Conservation (phyloP, 176 grass and related monocot genomes). For the Musa itinerans region DNA sequence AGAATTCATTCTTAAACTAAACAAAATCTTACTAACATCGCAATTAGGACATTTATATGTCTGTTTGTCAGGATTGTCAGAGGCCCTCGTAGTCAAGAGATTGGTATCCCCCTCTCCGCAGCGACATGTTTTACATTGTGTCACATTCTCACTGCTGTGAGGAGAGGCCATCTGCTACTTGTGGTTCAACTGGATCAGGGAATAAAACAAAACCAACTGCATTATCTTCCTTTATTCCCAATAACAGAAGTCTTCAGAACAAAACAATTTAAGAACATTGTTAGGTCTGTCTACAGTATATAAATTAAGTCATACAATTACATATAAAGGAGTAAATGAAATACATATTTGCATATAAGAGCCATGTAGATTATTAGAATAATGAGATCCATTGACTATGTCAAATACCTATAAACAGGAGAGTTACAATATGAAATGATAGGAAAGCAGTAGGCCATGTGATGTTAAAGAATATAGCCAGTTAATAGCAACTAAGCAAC, state of each 20-base stretch:
- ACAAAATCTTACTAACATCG: slow-evolving; percentile 46
- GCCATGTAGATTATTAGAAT: too few relatives aligned
- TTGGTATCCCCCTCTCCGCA: slow-evolving; percentile 75
- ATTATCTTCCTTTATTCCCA: neutral
- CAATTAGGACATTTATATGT: slow-evolving; percentile 49
- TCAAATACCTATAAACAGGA: too few relatives aligned
- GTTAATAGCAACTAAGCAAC: neutral
- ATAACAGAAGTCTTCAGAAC: neutral
- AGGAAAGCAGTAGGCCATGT: neutral
- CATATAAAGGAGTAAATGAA: neutral
- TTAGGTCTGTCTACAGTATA: too few relatives aligned
- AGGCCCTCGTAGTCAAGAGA: slow-evolving; percentile 41
- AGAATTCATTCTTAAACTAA: neutral
- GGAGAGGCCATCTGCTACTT: slow-evolving; percentile 54
- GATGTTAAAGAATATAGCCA: neutral
- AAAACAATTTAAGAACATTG: too few relatives aligned
- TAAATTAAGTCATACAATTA: neutral
- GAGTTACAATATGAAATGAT: too few relatives aligned
- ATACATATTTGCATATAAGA: neutral
- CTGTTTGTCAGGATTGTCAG: slow-evolving; percentile 54
- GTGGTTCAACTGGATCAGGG: neutral
- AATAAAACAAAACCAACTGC: neutral
- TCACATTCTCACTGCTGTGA: slow-evolving; percentile 44
- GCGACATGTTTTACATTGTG: slow-evolving; percentile 54
- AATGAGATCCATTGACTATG: too few relatives aligned